These are phyloP conservation scores for Cytospora piceicola DNA, from an alignment of 2,329 filamentous ascomycete species.

Conservation along the genomic window DNA sequence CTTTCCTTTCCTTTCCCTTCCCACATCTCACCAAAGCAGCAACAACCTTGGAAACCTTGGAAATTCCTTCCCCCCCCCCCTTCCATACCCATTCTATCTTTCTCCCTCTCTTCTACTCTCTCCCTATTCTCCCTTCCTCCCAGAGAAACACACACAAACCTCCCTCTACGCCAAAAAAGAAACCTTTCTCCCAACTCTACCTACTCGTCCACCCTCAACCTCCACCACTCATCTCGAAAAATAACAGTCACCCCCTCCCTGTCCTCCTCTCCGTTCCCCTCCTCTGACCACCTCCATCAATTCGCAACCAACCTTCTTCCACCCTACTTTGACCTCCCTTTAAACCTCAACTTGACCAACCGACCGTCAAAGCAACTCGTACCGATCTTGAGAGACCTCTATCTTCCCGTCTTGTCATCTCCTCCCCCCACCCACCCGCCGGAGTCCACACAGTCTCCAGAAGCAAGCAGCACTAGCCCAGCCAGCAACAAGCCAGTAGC, in stretches of 20 bases:
- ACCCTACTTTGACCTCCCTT: conserved; percentile 29
- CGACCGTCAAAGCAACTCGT: conserved; percentile 1
- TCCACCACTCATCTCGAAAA: conserved; percentile 28
- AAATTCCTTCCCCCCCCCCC: no score
- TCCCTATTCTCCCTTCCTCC: conserved; percentile 34
- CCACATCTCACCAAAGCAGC: conserved; percentile 10
- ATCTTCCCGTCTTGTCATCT: neutral
- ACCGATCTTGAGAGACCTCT: conserved; percentile 6
- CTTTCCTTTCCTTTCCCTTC: conserved; percentile 28
- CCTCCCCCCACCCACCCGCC: neutral
- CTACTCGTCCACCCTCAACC: conserved; percentile 31
- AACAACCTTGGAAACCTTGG: neutral
- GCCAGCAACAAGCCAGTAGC: conserved; percentile 4
- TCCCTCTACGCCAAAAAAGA: conserved; percentile 28
- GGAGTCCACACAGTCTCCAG: neutral
- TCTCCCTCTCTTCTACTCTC: conserved; percentile 36
- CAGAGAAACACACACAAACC: conserved; percentile 22
- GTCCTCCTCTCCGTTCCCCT: conserved; percentile 33
- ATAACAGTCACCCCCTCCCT: conserved; percentile 25
- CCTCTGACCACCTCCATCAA: conserved; percentile 15
- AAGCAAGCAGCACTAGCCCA: conserved; percentile 1
- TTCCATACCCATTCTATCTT: conserved; percentile 19
- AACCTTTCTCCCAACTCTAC: conserved; percentile 23
- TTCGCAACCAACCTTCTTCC: conserved; percentile 3
- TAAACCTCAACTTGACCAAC: neutral